phyloP scores from a whole-genome alignment of 768 basidiomycete genomes.

The Fibroporia radiculosa region DNA sequence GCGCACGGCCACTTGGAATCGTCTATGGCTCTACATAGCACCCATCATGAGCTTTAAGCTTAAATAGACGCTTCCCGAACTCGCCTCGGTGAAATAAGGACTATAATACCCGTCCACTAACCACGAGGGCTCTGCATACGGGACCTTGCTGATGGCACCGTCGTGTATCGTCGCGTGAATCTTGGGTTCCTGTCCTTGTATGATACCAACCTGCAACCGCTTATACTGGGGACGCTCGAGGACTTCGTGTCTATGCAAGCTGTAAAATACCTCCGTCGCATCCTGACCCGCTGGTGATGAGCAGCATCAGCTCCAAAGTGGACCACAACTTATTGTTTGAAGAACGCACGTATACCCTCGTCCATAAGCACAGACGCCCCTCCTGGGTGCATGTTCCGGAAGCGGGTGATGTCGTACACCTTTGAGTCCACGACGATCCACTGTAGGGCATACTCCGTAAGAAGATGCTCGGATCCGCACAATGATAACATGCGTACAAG shows the following conservation, averaged over 20 bases:
- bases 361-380: conserved; percentile 64
- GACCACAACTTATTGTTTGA: not conserved
- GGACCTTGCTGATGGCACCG: conserved; percentile 64
- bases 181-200: conserved; percentile 51
- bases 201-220: conserved; percentile 61
- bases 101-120: conserved; percentile 56
- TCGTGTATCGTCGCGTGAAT: conserved; percentile 46
- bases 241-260: conserved; percentile 79
- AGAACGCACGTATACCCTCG: conserved; percentile 58
- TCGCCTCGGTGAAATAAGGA: conserved; percentile 77
- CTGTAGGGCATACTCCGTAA: conserved; percentile 24
- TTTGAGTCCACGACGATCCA: conserved; percentile 77
- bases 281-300: conserved; percentile 55
- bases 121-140: conserved; percentile 86
- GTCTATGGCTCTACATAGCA: conserved; percentile 48
- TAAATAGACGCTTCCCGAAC: conserved; percentile 23
- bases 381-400: conserved; percentile 72
- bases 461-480: not conserved
- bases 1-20: conserved; percentile 51
- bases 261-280: conserved; percentile 78
- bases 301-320: not conserved
- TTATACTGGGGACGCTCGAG: conserved; percentile 65
- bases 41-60: not conserved
- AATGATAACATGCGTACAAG: conserved; percentile 34
- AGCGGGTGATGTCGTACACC: conserved; percentile 72